Percentiles rank a stretch among this genome's conserved stretches.
phyloP scores from a whole-genome alignment of 306 rosid species.

The Gastrolobium bilobum region DNA sequence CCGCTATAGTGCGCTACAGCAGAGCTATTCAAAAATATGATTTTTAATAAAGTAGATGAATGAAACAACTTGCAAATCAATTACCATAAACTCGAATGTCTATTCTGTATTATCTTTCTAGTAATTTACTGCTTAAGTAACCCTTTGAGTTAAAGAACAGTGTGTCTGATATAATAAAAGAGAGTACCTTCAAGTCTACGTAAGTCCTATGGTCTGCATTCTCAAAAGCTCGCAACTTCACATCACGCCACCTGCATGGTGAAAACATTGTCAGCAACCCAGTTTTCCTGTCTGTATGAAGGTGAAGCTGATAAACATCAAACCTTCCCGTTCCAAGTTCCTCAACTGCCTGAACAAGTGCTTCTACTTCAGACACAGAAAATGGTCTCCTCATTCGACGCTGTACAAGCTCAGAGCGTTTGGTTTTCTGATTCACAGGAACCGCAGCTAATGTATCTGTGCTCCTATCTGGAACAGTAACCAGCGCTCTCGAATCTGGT shows the following conservation, averaged over 20 bases:
- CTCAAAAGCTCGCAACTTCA: slow-evolving; percentile 85
- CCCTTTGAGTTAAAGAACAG: not conserved
- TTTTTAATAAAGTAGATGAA: not conserved
- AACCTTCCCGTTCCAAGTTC: slow-evolving; percentile 99
- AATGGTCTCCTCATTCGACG: slow-evolving; percentile 97
- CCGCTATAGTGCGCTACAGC: no score
- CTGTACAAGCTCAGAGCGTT: slow-evolving; percentile 79
- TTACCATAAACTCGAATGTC: not conserved
- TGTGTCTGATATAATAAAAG: not conserved
- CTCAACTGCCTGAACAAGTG: slow-evolving; percentile 91
- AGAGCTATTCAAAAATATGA: no score
- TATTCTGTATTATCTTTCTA: not conserved
- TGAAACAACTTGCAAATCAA: not conserved
- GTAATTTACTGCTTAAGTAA: not conserved
- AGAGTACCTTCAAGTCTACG: slow-evolving; percentile 88
- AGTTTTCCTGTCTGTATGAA: slow-evolving; percentile 9
- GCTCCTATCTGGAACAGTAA: slow-evolving; percentile 64
- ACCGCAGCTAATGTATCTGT: slow-evolving; percentile 68
- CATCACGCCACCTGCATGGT: slow-evolving; percentile 93
- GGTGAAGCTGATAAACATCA: slow-evolving; percentile 38
- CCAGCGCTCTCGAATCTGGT: slow-evolving; percentile 70
- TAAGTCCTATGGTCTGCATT: slow-evolving; percentile 95
- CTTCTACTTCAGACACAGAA: slow-evolving; percentile 94
- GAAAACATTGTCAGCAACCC: slow-evolving; percentile 45
- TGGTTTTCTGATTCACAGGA: slow-evolving; percentile 73